Evolutionary conservation across 805 yeast genomes (phyloP).

Genomic region (Yarrowia sp.): DNA sequence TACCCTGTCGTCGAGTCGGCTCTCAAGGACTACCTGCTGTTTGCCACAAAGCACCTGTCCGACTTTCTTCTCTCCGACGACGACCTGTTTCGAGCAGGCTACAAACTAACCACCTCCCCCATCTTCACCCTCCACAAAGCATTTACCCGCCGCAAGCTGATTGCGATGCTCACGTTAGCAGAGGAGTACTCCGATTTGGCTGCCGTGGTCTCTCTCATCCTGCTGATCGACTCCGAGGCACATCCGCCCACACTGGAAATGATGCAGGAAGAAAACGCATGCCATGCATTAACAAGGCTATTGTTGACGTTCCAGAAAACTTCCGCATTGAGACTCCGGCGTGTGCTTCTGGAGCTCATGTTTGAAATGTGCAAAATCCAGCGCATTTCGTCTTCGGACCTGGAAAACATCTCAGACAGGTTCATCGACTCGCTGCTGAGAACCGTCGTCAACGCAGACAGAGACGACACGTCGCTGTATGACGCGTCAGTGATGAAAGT

Average conservation of each 20-base stretch:
- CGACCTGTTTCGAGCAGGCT: constrained; percentile 46
- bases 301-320: constrained; percentile 53
- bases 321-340: constrained; percentile 52
- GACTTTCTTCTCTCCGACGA: constrained; percentile 13
- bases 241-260: constrained; percentile 55
- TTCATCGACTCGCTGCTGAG: constrained; percentile 59
- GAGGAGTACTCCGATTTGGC: constrained; percentile 47
- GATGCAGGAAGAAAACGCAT: constrained; percentile 58
- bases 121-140: constrained; percentile 63
- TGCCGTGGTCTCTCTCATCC: constrained; percentile 54
- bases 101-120: constrained; percentile 56
- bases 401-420: constrained; percentile 54
- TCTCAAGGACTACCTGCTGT: constrained; percentile 16
- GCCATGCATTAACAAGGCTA: constrained; percentile 56
- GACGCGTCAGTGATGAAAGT: constrained; percentile 74
- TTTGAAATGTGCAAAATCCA: constrained; percentile 63
- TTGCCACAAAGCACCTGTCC: constrained; percentile 13
- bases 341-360: constrained; percentile 59
- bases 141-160: constrained; percentile 51
- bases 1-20: constrained; percentile 25
- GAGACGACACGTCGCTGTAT: constrained; percentile 47
- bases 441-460: constrained; percentile 52
- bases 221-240: constrained; percentile 56
- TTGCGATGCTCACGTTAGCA: constrained; percentile 50
- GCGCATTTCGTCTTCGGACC: constrained; percentile 55